These are phyloP conservation scores for Trypanosoma avium DNA, from an alignment of 208 protist genomes.

Conservation along the genomic window DNA sequence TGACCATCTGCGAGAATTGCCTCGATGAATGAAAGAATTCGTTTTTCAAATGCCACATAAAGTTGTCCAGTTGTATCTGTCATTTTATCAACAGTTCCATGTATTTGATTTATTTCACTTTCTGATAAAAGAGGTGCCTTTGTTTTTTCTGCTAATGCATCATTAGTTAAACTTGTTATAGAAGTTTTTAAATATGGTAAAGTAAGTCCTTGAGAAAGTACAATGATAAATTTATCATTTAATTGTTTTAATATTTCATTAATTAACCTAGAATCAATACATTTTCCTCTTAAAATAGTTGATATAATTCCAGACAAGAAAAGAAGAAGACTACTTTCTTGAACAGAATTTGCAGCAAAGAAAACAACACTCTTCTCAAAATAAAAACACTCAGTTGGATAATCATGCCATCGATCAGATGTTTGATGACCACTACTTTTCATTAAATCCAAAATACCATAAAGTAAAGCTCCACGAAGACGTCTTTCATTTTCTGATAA, in stretches of 20 bases:
- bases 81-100: conserved; percentile 75
- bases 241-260: conserved; percentile 44
- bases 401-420: conserved; percentile 63
- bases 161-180: conserved; percentile 46
- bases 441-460: conserved; percentile 58
- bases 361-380: conserved; percentile 83
- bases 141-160: conserved; percentile 28
- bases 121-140: conserved; percentile 33
- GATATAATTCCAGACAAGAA: conserved; percentile 72
- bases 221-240: conserved; percentile 49
- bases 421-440: conserved; percentile 46
- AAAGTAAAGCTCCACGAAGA: conserved; percentile 59
- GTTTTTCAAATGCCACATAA: conserved; percentile 73
- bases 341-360: conserved; percentile 74
- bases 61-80: conserved; percentile 66
- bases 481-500: conserved; percentile 44
- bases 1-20: conserved; percentile 28
- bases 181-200: conserved; percentile 59
- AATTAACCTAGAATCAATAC: conserved; percentile 34
- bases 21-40: conserved; percentile 43
- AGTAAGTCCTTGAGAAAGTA: conserved; percentile 55
- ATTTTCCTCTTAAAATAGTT: conserved; percentile 51
- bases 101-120: conserved; percentile 42
- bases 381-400: conserved; percentile 73
- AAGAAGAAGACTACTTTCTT: conserved; percentile 68